phyloP scores from a whole-genome alignment of 768 basidiomycete genomes.

The Neoboletus magnificus region DNA sequence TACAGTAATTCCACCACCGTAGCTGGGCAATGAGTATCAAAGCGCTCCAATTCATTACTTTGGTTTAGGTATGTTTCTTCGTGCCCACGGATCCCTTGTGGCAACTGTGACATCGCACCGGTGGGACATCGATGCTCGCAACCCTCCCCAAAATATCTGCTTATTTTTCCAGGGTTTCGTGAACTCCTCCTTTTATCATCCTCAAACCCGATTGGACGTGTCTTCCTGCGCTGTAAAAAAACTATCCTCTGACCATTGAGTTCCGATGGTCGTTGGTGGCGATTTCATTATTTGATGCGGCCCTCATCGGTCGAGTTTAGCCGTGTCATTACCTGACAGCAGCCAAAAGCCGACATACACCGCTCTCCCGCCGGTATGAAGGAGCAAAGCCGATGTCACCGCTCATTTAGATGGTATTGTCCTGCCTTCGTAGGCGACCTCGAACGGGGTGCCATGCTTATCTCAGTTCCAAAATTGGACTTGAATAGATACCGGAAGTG shows the following conservation, averaged over 20 bases:
- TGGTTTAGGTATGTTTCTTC: not conserved
- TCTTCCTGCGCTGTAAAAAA: not conserved
- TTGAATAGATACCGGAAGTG: not conserved
- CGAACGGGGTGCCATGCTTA: not conserved
- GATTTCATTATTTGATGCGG: not conserved
- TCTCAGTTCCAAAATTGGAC: not conserved
- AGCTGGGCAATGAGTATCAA: not conserved
- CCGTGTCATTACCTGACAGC: not conserved
- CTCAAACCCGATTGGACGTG: not conserved
- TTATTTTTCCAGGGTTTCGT: not conserved
- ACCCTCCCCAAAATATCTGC: too few species aligned
- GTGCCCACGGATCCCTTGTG: too few species aligned
- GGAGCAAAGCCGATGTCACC: not conserved
- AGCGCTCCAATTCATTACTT: not conserved
- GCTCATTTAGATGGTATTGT: not conserved
- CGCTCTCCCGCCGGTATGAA: conserved; percentile 1
- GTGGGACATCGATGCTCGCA: too few species aligned
- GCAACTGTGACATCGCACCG: too few species aligned
- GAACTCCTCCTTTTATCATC: not conserved
- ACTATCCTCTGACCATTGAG: not conserved
- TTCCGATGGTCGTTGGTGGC: not conserved
- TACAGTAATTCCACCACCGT: too few species aligned
- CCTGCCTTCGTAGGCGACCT: not conserved
- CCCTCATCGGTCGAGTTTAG: conserved; percentile 1
- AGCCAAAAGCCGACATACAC: conserved; percentile 12